phyloP scores from a whole-genome alignment of 106 monocot species.

The Dendrobium chrysotoxum region DNA sequence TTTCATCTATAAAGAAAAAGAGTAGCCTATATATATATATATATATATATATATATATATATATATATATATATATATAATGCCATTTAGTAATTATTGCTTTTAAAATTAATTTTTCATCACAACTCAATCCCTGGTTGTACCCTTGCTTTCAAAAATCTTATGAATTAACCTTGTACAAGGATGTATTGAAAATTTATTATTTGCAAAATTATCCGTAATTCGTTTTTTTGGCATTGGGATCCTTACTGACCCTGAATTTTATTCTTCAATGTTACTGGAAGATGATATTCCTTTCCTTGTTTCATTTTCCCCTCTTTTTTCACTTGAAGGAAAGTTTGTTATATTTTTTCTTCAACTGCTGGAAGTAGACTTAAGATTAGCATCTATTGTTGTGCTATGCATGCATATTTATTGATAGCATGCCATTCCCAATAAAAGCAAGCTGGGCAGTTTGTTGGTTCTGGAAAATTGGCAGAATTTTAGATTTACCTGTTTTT shows the following conservation, averaged over 20 bases:
- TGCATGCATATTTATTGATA: neutral
- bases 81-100: neutral
- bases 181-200: neutral
- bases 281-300: neutral
- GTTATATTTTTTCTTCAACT: neutral
- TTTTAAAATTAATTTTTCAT: neutral
- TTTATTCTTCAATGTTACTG: neutral
- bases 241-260: neutral
- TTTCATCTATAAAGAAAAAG: no score
- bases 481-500: neutral
- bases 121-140: neutral
- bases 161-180: neutral
- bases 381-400: neutral
- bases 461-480: neutral
- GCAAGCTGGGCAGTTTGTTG: neutral
- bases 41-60: neutral
- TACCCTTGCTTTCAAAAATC: neutral
- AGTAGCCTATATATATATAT: no score
- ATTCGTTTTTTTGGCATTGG: neutral
- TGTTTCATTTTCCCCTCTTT: neutral
- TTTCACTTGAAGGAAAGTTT: neutral
- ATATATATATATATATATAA: neutral
- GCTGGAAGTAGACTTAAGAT: neutral
- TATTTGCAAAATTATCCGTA: neutral
- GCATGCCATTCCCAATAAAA: no score